Evolutionary conservation across 257 asterid species (phyloP), one percentile per base, ranked within the genome.

Genomic region (Lavandula angustifolia): DNA sequence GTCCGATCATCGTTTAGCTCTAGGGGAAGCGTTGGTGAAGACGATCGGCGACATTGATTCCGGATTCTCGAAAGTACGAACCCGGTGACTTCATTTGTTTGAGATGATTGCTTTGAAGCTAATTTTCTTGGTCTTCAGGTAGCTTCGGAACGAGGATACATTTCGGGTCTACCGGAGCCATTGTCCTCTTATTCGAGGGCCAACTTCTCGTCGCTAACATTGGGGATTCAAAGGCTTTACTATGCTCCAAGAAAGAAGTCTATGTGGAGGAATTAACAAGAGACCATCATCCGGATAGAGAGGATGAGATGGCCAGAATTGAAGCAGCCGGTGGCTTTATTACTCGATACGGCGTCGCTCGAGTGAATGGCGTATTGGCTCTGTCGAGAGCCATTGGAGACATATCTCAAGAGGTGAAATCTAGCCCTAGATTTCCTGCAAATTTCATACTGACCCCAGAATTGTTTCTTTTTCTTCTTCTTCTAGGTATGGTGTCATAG

Each of bases 381-480:
- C 55, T 90, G 75, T 76, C 92, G 17, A 82, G 95, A 70, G 82
- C 97, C 40, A 87, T 90, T 22, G 97, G 97, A 0, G 92, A 87
- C 59, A 70, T 49, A 54, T 31, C 57, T 84, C 6, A 87, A 81
- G 75, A 85, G 90, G 95, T 81, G 46, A 58, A 55, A 7, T 12
- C 67, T 35, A 34, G 37, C 64, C 6, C 34, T 4, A 51, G n/a
- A n/a, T 35, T 13, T 46, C 13, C 37, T 59, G 22, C 70, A 51
- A 1, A 9, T 59, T 40, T 43, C 6, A 46, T 10, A 8, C 17
- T 9, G 9, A 3, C 46, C 10, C n/a, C n/a, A 40, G 48, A 38
- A 37, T 37, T 8, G 32, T 11, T 12, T 37, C 49, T 48, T 48
- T 5, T 3, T 29, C 44, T 63, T 31, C 62, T 33, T 47, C 33